Conservation (phyloP, 352 stramenopile genomes). For the Phytophthora ohioensis region DNA sequence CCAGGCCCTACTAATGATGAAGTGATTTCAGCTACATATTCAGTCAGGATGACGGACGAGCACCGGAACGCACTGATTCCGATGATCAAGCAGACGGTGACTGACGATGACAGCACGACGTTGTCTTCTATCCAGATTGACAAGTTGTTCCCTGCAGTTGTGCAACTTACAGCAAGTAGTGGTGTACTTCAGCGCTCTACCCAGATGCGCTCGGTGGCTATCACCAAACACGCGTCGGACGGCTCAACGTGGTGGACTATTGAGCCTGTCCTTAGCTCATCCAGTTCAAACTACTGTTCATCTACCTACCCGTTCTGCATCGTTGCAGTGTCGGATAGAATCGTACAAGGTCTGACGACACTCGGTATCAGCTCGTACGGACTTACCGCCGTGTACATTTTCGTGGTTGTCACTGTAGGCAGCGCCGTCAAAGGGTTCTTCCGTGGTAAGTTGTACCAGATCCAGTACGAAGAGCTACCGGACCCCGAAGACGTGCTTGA, state of each 20-base stretch:
- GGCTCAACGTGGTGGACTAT: conserved; percentile 79
- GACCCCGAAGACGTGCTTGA: conserved; percentile 87
- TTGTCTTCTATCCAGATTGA: conserved; percentile 60
- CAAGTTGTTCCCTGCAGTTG: conserved; percentile 60
- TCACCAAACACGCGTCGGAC: conserved; percentile 67
- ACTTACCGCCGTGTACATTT: conserved; percentile 88
- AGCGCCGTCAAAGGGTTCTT: conserved; percentile 86
- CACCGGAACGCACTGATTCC: conserved; percentile 74
- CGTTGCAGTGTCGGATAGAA: conserved; percentile 87
- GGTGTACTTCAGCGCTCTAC: conserved; percentile 68
- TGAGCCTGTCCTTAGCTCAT: conserved; percentile 44
- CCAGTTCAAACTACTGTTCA: conserved; percentile 56
- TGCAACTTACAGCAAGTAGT: conserved; percentile 79
- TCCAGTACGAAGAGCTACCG: conserved; percentile 85
- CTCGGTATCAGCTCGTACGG: conserved; percentile 87
- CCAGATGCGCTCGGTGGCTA: conserved; percentile 56
- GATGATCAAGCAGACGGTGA: conserved; percentile 77
- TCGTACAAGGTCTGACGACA: conserved; percentile 81
- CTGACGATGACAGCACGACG: conserved; percentile 38
- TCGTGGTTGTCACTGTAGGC: conserved; percentile 90
- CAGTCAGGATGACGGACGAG: conserved; percentile 50
- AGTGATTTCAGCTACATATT: conserved; percentile 64
- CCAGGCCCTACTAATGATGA: conserved; percentile 70
- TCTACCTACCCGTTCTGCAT: conserved; percentile 71
- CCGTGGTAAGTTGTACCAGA: conserved; percentile 78